Conservation (phyloP, 208 protist species). For the Trypanosoma conorhini region DNA sequence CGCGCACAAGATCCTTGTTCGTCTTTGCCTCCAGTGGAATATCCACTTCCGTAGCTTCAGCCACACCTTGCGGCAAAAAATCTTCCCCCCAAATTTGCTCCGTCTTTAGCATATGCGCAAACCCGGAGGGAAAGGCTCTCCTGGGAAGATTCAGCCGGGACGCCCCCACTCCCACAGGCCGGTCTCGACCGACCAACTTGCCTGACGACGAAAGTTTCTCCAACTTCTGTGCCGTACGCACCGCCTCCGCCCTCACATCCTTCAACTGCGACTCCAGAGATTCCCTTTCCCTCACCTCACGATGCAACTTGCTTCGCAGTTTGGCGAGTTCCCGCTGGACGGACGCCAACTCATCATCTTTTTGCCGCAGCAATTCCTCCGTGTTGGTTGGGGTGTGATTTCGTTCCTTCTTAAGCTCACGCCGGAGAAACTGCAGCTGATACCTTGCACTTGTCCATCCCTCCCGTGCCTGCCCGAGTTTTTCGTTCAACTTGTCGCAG, state of each 20-base stretch:
- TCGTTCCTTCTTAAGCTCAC: constrained; percentile 31
- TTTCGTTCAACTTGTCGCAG: not conserved
- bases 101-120: not conserved
- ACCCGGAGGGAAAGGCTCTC: not conserved
- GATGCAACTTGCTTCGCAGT: constrained; percentile 41
- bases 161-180: not conserved
- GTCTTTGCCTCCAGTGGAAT: not conserved
- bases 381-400: constrained; percentile 6
- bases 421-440: constrained; percentile 25
- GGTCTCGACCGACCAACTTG: not conserved
- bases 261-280: constrained; percentile 46
- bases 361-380: constrained; percentile 21
- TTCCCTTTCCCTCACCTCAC: constrained; percentile 41
- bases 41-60: not conserved
- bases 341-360: constrained; percentile 41
- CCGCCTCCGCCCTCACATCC: constrained; percentile 28
- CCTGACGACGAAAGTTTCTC: not conserved
- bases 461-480: not conserved
- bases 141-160: not conserved
- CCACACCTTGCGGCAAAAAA: not conserved
- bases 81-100: not conserved
- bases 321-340: constrained; percentile 76
- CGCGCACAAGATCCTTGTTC: constrained; percentile 3
- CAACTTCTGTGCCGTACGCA: constrained; percentile 25
- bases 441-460: constrained; percentile 18